These are phyloP conservation scores for Thermoascus crustaceus DNA, from an alignment of 2,329 filamentous ascomycete genomes.

Conservation along the genomic window DNA sequence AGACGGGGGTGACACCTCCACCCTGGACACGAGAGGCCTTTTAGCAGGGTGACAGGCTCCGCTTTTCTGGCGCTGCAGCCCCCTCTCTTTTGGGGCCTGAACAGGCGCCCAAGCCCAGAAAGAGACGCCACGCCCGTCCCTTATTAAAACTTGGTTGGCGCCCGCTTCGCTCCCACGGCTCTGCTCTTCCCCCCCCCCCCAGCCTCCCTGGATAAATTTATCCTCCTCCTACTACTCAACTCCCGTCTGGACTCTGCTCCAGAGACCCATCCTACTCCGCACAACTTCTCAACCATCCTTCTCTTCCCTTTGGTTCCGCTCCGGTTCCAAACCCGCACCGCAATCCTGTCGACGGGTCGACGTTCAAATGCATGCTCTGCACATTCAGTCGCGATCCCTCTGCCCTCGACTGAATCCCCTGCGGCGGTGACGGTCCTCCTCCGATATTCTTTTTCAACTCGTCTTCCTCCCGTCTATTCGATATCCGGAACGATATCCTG, in stretches of 20 bases:
- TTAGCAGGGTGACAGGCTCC: too few species aligned
- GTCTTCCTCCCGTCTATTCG: conserved; percentile 24
- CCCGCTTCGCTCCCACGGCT: neutral
- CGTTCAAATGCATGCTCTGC: conserved; percentile 40
- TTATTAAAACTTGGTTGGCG: too few species aligned
- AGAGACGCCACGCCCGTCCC: too few species aligned
- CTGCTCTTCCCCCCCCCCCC: neutral
- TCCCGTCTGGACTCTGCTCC: neutral
- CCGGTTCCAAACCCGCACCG: conserved; percentile 6
- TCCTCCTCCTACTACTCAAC: neutral
- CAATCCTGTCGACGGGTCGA: conserved; percentile 12
- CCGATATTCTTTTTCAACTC: conserved; percentile 12
- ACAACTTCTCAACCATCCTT: too few species aligned
- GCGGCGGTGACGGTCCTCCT: conserved; percentile 36
- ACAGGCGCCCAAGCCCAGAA: too few species aligned
- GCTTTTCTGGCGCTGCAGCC: too few species aligned
- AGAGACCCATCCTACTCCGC: neutral
- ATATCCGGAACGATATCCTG: conserved; percentile 35
- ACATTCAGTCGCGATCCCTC: conserved; percentile 29
- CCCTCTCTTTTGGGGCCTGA: too few species aligned
- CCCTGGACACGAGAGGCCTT: too few species aligned
- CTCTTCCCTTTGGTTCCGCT: neutral
- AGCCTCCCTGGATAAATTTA: neutral
- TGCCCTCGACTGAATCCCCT: conserved; percentile 34
- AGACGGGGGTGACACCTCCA: too few species aligned